phyloP scores from a whole-genome alignment of 1,284 basidiomycete genomes.

The Apiotrichum gracile region DNA sequence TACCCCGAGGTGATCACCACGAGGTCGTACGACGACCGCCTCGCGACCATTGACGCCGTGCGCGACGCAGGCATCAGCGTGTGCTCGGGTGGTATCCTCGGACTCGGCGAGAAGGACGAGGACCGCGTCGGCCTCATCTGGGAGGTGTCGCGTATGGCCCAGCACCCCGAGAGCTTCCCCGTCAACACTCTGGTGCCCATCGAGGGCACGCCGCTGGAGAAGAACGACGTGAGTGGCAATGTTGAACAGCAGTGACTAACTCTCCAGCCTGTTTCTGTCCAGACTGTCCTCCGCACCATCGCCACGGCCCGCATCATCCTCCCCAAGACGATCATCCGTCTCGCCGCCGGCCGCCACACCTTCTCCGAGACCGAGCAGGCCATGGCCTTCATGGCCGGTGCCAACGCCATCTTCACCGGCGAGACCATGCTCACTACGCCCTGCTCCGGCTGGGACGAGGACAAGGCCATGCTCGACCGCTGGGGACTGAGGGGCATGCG shows the following conservation, averaged over 20 bases:
- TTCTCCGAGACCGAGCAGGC: conserved; percentile 88
- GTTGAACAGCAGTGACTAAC: conserved; percentile 48
- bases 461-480: conserved; percentile 86
- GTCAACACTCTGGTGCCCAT: conserved; percentile 83
- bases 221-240: conserved; percentile 51
- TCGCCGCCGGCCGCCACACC: conserved; percentile 88
- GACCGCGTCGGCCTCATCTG: conserved; percentile 92
- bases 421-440: conserved; percentile 97
- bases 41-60: conserved; percentile 83
- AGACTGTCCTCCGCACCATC: conserved; percentile 85
- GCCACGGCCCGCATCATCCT: conserved; percentile 90
- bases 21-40: conserved; percentile 86
- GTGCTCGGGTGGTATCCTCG: conserved; percentile 94
- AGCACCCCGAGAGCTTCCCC: conserved; percentile 96
- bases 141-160: conserved; percentile 72
- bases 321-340: conserved; percentile 86
- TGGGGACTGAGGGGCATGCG: conserved; percentile 91
- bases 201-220: conserved; percentile 56
- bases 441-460: conserved; percentile 88
- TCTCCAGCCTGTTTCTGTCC: conserved; percentile 66
- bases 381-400: conserved; percentile 96
- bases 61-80: conserved; percentile 94
- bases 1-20: conserved; percentile 95
- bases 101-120: conserved; percentile 82
- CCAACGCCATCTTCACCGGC: conserved; percentile 96